Percentiles rank a stretch among this genome's conserved stretches.
Evolutionary conservation across 2,329 filamentous ascomycete genomes (phyloP).

Genomic region (Exophiala sp.): DNA sequence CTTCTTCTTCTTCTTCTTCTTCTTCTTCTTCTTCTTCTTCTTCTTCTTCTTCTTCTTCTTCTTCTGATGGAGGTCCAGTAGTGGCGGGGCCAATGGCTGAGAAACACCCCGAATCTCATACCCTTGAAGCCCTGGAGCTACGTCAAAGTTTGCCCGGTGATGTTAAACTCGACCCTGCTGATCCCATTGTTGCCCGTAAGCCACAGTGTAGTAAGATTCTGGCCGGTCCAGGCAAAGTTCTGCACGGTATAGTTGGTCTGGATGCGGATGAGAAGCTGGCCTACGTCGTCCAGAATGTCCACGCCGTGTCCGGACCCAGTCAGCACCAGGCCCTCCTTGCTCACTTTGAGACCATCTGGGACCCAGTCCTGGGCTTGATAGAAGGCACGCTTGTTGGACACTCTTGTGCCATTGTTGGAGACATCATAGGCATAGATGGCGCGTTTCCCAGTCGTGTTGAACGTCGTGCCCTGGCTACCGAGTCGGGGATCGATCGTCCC

Average conservation of each 20-base stretch:
- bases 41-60: too few relatives aligned
- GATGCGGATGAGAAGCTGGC: constrained; percentile 36
- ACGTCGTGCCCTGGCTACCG: constrained; percentile 17
- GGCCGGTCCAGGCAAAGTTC: constrained; percentile 42
- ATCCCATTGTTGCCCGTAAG: constrained; percentile 39
- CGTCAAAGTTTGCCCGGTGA: constrained; percentile 32
- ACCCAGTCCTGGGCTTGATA: constrained; percentile 38
- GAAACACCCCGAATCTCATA: too few relatives aligned
- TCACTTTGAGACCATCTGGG: constrained; percentile 42
- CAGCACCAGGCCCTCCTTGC: constrained; percentile 38
- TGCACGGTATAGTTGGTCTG: constrained; percentile 43
- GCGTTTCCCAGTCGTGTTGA: constrained; percentile 22
- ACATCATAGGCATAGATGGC: constrained; percentile 38
- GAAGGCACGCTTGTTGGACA: constrained; percentile 39
- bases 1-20: too few relatives aligned
- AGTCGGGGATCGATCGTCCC: constrained; percentile 31
- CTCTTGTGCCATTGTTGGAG: constrained; percentile 32
- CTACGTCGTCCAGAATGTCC: constrained; percentile 38
- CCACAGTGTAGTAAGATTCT: constrained; percentile 38
- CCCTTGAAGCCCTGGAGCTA: constrained; percentile 6
- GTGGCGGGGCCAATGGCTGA: too few relatives aligned
- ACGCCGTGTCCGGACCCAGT: constrained; percentile 38
- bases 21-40: too few relatives aligned
- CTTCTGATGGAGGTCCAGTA: too few relatives aligned
- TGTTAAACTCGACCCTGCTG: constrained; percentile 36